Percentiles rank a stretch among this genome's conserved stretches.
Conservation (phyloP, 441 rosid genomes). For the Eutrema salsugineum region DNA sequence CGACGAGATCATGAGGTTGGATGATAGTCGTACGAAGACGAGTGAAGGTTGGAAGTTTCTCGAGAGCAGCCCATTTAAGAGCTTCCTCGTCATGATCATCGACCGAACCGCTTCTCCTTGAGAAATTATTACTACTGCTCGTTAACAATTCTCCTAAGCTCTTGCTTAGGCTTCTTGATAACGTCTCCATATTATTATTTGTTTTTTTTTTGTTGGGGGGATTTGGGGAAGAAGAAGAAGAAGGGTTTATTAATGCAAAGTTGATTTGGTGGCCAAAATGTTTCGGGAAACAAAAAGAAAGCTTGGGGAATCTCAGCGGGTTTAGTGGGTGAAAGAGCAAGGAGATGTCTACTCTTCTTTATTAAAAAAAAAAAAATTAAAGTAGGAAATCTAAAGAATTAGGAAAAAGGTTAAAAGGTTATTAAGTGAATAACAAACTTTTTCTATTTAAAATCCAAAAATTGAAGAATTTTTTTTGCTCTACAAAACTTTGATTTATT, state of each 20-base stretch:
- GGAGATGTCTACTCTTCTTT: not conserved
- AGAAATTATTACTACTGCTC: slow-evolving; percentile 32
- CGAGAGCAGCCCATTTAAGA: slow-evolving; percentile 91
- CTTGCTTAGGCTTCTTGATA: slow-evolving; percentile 46
- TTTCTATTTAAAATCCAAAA: no score
- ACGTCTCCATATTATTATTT: slow-evolving; percentile 25
- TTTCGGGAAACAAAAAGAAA: slow-evolving; percentile 29
- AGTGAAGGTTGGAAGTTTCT: slow-evolving; percentile 69
- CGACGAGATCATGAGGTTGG: slow-evolving; percentile 42
- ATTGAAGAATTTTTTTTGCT: not conserved
- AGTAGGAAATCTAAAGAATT: not conserved
- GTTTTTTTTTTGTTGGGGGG: not conserved
- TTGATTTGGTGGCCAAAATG: slow-evolving; percentile 10
- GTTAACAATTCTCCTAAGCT: slow-evolving; percentile 54
- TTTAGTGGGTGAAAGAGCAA: slow-evolving; percentile 13
- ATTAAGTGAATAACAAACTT: no score
- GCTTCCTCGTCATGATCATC: slow-evolving; percentile 73
- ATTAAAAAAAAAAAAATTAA: not conserved
- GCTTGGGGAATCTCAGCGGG: slow-evolving; percentile 5
- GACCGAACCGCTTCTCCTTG: slow-evolving; percentile 40
- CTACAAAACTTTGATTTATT: not conserved
- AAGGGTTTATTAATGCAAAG: not conserved
- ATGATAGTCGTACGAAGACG: slow-evolving; percentile 65
- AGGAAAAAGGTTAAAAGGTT: no score
- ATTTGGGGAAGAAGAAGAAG: not conserved